Base-by-base conservation (phyloP, 108 stramenopile genomes). In the Skeletonema potamos region DNA sequence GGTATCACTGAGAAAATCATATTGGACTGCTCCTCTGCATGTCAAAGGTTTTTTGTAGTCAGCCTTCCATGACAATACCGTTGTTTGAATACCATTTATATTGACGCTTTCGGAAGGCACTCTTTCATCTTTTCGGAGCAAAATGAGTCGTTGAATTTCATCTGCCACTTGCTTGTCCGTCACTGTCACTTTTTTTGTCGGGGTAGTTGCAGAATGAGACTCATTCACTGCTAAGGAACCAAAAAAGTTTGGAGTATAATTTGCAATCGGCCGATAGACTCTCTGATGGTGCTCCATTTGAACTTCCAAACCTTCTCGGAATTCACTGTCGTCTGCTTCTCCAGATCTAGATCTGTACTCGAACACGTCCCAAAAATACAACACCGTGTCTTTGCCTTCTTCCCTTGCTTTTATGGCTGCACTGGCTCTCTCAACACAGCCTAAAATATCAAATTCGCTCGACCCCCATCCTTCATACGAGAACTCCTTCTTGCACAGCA, bases 331-430 rank as follows among this genome's bases (percentile, higher is more conserved):
- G 44, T 68, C 62, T n/a, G 44, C 37, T 1, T 59, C 39, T 32
- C 63, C 66, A 41, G 44, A 57, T 39, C 55, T 48, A 27, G 78
- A 79, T 72, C 66, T 55, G 51, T 79, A 67, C 15, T 61, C 28
- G 43, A 79, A 79, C 12, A 68, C 66, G 57, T 79, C 78, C 78
- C 78, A 79, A 62, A 79, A 79, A 30, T 68, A 28, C 32, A 67
- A 62, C 27, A 18, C 33, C 27, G 26, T 18, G 28, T 34, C 20
- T 41, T 39, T 64, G 1, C 18, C n/a, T n/a, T 75, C 36, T 34
- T 24, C 15, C 10, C 12, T n/a, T 24, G 20, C 2, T n/a, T 11
- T 20, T 1, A 33, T 39, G 27, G 34, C 3, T 17, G n/a, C 22
- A 12, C 27, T 57, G 24, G 78, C 78, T 55, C 78, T 58, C 18